Conservation (phyloP, 139 green algal species). For the Chlorella vulgaris region DNA sequence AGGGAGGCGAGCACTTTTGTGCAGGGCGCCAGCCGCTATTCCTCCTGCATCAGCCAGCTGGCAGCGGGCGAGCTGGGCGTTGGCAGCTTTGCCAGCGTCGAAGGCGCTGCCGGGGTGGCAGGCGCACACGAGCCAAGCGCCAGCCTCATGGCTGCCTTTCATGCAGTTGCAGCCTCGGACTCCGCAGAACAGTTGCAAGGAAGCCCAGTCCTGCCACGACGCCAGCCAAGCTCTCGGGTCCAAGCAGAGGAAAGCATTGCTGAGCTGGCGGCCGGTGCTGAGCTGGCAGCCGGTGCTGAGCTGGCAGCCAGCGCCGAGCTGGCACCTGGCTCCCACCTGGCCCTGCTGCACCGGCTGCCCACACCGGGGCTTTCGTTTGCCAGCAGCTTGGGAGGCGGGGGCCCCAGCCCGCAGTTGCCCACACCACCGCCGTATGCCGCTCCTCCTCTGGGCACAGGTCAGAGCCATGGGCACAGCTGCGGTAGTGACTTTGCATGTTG, state of each 20-base stretch:
- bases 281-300: neutral
- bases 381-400: neutral
- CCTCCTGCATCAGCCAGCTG: neutral
- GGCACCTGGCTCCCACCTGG: constrained; percentile 1
- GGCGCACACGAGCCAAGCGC: neutral
- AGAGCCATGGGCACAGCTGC: neutral
- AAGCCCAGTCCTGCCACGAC: constrained; percentile 10
- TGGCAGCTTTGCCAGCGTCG: neutral
- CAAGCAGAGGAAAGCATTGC: neutral
- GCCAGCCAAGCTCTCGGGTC: neutral
- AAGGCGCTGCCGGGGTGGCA: neutral
- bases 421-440: neutral
- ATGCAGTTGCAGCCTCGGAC: neutral
- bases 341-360: constrained; percentile 16
- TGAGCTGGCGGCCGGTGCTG: constrained; percentile 4
- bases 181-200: neutral
- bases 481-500: neutral
- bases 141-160: constrained; percentile 17
- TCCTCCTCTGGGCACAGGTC: neutral
- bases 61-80: neutral
- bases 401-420: neutral
- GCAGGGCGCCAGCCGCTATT: no score
- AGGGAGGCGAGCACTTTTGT: neutral
- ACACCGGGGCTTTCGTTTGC: neutral
- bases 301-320: constrained; percentile 17